Conservation (phyloP, 768 basidiomycete species). For the Hortiboletus flavorubellus region DNA sequence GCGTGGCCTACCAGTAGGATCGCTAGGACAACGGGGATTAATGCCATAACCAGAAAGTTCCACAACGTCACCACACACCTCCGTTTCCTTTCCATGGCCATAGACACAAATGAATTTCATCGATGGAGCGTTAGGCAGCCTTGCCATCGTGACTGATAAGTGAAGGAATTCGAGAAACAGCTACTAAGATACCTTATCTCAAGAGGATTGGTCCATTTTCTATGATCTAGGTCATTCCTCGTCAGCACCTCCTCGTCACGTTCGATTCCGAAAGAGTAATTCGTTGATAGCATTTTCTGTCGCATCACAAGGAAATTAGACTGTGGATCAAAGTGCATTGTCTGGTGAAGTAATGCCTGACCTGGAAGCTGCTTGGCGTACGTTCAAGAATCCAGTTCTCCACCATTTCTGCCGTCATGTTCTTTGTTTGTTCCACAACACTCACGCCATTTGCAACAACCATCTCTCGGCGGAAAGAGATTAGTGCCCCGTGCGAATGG, state of each 20-base stretch:
- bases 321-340: not conserved
- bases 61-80: constrained; percentile 44
- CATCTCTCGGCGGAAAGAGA: constrained; percentile 62
- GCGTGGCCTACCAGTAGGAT: constrained; percentile 71
- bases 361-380: constrained; percentile 81
- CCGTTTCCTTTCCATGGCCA: constrained; percentile 94
- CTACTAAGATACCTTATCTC: constrained; percentile 56
- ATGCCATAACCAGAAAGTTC: not conserved
- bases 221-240: constrained; percentile 67
- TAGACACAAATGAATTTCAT: constrained; percentile 94
- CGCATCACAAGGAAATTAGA: not conserved
- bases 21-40: constrained; percentile 42
- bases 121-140: constrained; percentile 84
- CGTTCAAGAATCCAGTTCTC: constrained; percentile 78
- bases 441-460: not conserved
- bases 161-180: not conserved
- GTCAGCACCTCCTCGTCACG: constrained; percentile 60
- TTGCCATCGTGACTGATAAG: constrained; percentile 23
- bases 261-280: constrained; percentile 91
- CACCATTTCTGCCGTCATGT: constrained; percentile 78
- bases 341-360: constrained; percentile 27
- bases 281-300: constrained; percentile 72
- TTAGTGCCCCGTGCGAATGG: constrained; percentile 76
- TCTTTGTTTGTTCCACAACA: constrained; percentile 34
- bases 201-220: constrained; percentile 91